Conservation (phyloP, 2,329 filamentous ascomycete genomes). For the Geosmithia putterillii region DNA sequence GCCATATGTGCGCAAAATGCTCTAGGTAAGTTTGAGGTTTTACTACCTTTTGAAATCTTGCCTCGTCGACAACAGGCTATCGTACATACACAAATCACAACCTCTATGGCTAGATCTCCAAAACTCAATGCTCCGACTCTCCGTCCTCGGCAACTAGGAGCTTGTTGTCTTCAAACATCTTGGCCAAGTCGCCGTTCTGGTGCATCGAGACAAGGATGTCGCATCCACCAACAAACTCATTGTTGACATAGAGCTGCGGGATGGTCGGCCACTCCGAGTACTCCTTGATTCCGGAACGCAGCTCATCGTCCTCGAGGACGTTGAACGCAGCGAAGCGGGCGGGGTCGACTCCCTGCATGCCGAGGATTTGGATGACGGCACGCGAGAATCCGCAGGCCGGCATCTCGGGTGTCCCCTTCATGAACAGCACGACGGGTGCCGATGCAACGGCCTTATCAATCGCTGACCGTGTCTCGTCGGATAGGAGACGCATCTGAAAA, state of each 20-base stretch:
- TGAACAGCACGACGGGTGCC: constrained; percentile 91
- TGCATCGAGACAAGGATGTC: constrained; percentile 97
- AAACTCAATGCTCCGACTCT: constrained; percentile 1
- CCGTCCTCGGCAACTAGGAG: constrained; percentile 49
- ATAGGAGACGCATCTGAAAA: constrained; percentile 56
- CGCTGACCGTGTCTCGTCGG: constrained; percentile 63
- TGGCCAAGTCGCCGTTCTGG: constrained; percentile 84
- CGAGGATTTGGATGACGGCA: constrained; percentile 87
- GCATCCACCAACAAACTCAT: constrained; percentile 95
- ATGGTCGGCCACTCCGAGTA: constrained; percentile 99
- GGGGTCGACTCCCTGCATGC: constrained; percentile 88
- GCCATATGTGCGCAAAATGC: too few species aligned
- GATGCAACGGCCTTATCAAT: constrained; percentile 86
- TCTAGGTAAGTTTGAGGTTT: too few species aligned
- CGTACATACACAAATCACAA: not conserved
- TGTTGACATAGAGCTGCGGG: constrained; percentile 87
- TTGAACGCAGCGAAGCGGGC: constrained; percentile 97
- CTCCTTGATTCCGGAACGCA: constrained; percentile 91
- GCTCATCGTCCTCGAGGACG: constrained; percentile 80
- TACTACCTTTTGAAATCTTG: too few species aligned
- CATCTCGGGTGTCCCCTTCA: constrained; percentile 96
- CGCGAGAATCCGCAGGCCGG: constrained; percentile 96
- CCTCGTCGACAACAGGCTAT: not conserved
- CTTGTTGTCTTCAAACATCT: constrained; percentile 82
- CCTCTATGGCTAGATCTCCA: constrained; percentile 8